These are phyloP conservation scores for Pseudocohnilembus persalinus DNA, from an alignment of 169 alveolate species.

Conservation along the genomic window DNA sequence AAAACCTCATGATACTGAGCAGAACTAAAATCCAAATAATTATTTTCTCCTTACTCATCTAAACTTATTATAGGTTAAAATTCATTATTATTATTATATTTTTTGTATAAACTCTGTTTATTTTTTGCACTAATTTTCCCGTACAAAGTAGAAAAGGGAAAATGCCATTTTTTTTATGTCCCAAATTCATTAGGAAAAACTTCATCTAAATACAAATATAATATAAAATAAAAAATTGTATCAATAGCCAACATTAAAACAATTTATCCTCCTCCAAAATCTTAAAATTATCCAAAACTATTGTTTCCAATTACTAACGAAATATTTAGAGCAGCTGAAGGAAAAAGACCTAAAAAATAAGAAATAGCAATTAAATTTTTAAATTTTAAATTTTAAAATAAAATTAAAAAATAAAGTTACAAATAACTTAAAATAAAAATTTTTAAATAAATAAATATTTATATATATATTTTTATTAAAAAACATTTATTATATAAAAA, in stretches of 20 bases:
- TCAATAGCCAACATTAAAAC: slow-evolving; percentile 2
- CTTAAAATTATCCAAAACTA: neutral
- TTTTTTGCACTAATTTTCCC: no score
- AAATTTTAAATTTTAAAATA: no score
- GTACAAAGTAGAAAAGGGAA: no score
- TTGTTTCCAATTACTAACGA: neutral
- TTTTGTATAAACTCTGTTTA: neutral
- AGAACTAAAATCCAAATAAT: slow-evolving; percentile 1
- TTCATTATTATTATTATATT: slow-evolving; percentile 37
- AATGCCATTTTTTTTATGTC: slow-evolving; percentile 29
- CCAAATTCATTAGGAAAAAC: slow-evolving; percentile 64
- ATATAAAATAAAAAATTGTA: slow-evolving; percentile 3
- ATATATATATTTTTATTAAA: neutral
- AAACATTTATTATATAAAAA: neutral
- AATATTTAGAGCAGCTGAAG: neutral
- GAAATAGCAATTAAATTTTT: no score
- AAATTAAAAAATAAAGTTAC: no score
- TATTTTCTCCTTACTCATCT: slow-evolving; percentile 18
- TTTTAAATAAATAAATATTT: no score
- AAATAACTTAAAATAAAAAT: neutral
- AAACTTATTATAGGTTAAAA: slow-evolving; percentile 2
- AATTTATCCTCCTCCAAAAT: neutral
- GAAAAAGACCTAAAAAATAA: neutral
- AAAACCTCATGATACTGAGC: slow-evolving; percentile 33
- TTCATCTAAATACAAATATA: slow-evolving; percentile 62